These are phyloP conservation scores for Pleurotus djamor DNA, from an alignment of 768 basidiomycete species.

Conservation along the genomic window DNA sequence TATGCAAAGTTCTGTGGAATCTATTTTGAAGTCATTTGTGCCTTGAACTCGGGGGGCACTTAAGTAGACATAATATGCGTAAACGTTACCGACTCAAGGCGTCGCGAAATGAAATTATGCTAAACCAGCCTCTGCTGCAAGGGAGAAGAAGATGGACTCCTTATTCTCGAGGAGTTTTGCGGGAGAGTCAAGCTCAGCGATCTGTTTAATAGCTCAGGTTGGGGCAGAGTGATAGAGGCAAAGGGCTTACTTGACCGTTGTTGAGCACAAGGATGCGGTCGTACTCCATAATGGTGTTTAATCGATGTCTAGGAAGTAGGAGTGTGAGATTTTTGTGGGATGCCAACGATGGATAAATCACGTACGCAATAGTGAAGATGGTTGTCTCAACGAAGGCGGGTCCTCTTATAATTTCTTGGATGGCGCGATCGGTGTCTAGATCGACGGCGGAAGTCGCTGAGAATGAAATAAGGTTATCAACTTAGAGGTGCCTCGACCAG, in stretches of 20 bases:
- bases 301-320: constrained; percentile 51
- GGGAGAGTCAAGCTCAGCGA: constrained; percentile 83
- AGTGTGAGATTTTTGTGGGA: background rate
- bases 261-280: constrained; percentile 82
- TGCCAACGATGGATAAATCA: constrained; percentile 10
- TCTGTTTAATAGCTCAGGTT: constrained; percentile 22
- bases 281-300: constrained; percentile 84
- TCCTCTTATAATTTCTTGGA: constrained; percentile 86
- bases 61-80: too few relatives aligned
- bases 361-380: constrained; percentile 84
- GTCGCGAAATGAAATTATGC: constrained; percentile 30
- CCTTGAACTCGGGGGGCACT: too few relatives aligned
- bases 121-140: constrained; percentile 67
- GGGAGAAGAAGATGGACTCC: constrained; percentile 56
- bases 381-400: constrained; percentile 76
- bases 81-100: background rate
- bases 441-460: constrained; percentile 88
- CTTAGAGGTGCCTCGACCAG: constrained; percentile 7
- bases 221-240: too few relatives aligned
- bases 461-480: background rate
- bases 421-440: constrained; percentile 84
- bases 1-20: too few relatives aligned
- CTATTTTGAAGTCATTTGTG: too few relatives aligned
- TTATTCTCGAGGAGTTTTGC: constrained; percentile 55
- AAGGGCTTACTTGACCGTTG: constrained; percentile 55